Evolutionary conservation across 2,329 filamentous ascomycete genomes (phyloP).

Genomic region (Sporothrix brunneoviolacea): DNA sequence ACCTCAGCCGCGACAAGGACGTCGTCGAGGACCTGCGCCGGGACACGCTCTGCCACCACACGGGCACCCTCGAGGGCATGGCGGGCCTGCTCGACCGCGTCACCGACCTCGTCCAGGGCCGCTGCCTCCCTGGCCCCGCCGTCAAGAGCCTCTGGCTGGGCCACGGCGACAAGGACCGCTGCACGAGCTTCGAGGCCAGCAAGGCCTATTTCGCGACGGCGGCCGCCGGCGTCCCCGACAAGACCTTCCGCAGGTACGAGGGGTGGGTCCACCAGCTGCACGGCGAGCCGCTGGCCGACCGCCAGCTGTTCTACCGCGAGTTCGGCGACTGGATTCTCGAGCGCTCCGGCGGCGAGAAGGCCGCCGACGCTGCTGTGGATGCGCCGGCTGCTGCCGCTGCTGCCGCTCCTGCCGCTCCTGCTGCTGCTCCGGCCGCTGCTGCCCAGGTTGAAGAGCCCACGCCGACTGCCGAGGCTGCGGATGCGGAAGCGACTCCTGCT

Average conservation of each 20-base stretch:
- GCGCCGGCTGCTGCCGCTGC: too few species aligned
- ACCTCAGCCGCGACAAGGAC: constrained; percentile 60
- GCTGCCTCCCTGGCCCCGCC: constrained; percentile 42
- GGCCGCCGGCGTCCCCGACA: constrained; percentile 55
- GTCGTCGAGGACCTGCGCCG: constrained; percentile 54
- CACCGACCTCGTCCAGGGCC: constrained; percentile 50
- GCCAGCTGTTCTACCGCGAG: constrained; percentile 50
- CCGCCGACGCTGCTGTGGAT: not conserved
- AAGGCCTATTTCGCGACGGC: constrained; percentile 53
- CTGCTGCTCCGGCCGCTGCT: not conserved
- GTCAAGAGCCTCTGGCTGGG: constrained; percentile 62
- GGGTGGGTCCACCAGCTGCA: constrained; percentile 74
- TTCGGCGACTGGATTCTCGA: constrained; percentile 60
- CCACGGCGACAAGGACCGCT: constrained; percentile 69
- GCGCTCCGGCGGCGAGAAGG: constrained; percentile 23
- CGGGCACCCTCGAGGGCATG: constrained; percentile 72
- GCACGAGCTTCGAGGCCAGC: constrained; percentile 59
- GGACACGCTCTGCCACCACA: constrained; percentile 72
- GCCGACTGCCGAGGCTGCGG: not conserved
- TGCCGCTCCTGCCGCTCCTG: too few species aligned
- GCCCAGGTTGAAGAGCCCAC: not conserved
- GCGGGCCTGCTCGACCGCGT: constrained; percentile 72
- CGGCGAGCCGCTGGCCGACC: constrained; percentile 42
- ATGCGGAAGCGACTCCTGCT: not conserved
- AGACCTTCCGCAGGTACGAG: constrained; percentile 65